phyloP scores from a whole-genome alignment of 768 basidiomycete species.

The Paxillus rubicundulus region DNA sequence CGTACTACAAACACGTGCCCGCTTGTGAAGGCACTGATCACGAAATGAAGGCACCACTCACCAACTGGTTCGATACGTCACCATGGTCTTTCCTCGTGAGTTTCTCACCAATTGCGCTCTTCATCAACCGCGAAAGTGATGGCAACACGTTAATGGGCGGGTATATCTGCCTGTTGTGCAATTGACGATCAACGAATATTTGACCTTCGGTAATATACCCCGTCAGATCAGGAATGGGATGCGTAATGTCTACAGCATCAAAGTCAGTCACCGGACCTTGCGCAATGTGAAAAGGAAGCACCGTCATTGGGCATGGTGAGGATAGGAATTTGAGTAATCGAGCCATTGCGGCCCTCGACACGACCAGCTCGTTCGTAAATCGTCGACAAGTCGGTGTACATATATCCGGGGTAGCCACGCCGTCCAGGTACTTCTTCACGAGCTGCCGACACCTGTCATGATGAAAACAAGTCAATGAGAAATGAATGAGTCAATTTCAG shows the following conservation, averaged over 20 bases:
- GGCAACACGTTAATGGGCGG: slow-evolving; percentile 99
- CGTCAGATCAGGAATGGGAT: slow-evolving; percentile 98
- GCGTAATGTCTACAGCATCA: slow-evolving; percentile 85
- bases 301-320: slow-evolving; percentile 99
- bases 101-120: slow-evolving; percentile 97
- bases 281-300: slow-evolving; percentile 38
- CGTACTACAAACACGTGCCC: slow-evolving; percentile 63
- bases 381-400: slow-evolving; percentile 99
- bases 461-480: slow-evolving; percentile 7
- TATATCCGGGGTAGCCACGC: slow-evolving; percentile 96
- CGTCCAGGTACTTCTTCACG: slow-evolving; percentile 99
- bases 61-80: slow-evolving; percentile 98
- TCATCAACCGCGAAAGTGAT: slow-evolving; percentile 98
- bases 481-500: not conserved
- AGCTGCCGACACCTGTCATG: slow-evolving; percentile 78
- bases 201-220: slow-evolving; percentile 99
- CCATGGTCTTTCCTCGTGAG: slow-evolving; percentile 98
- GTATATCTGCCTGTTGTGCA: slow-evolving; percentile 96
- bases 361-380: slow-evolving; percentile 99
- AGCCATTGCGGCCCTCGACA: slow-evolving; percentile 95
- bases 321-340: slow-evolving; percentile 99
- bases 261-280: slow-evolving; percentile 23
- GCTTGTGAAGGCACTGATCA: slow-evolving; percentile 11
- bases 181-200: slow-evolving; percentile 96
- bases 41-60: slow-evolving; percentile 42